These are phyloP conservation scores for Lachnum nothofagi DNA, from an alignment of 2,329 filamentous ascomycete genomes.

Conservation along the genomic window DNA sequence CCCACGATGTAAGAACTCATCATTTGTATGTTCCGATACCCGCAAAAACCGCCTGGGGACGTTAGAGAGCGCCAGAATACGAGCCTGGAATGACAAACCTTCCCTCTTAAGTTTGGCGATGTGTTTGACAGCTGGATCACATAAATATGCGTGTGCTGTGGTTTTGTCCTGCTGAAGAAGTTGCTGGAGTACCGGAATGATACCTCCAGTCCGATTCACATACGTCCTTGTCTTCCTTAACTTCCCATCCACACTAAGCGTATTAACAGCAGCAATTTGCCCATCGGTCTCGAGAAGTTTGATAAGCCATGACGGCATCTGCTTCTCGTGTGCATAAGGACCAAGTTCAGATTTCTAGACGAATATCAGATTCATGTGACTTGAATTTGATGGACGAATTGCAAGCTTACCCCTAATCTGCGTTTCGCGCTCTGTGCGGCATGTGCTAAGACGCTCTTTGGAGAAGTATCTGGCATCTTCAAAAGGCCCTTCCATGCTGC, in stretches of 20 bases:
- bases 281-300: constrained; percentile 55
- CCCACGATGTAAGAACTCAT: constrained; percentile 71
- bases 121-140: constrained; percentile 69
- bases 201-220: constrained; percentile 45
- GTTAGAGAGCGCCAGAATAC: constrained; percentile 1
- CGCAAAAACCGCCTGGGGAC: constrained; percentile 73
- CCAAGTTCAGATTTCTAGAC: constrained; percentile 57
- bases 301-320: constrained; percentile 67
- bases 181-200: constrained; percentile 58
- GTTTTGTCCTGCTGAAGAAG: constrained; percentile 59
- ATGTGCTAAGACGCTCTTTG: constrained; percentile 5
- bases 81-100: constrained; percentile 39
- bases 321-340: constrained; percentile 65
- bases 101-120: constrained; percentile 77
- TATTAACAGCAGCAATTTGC: constrained; percentile 50
- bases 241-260: constrained; percentile 40
- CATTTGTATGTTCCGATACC: constrained; percentile 94
- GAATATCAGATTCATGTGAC: constrained; percentile 18
- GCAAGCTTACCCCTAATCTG: constrained; percentile 33
- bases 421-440: constrained; percentile 14
- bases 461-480: constrained; percentile 27
- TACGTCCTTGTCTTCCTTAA: constrained; percentile 38
- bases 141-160: constrained; percentile 71
- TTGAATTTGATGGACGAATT: not conserved
- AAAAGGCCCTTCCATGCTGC: constrained; percentile 31